Evolutionary conservation across 805 yeast genomes (phyloP).

Genomic region (Myxozyma neotropica): DNA sequence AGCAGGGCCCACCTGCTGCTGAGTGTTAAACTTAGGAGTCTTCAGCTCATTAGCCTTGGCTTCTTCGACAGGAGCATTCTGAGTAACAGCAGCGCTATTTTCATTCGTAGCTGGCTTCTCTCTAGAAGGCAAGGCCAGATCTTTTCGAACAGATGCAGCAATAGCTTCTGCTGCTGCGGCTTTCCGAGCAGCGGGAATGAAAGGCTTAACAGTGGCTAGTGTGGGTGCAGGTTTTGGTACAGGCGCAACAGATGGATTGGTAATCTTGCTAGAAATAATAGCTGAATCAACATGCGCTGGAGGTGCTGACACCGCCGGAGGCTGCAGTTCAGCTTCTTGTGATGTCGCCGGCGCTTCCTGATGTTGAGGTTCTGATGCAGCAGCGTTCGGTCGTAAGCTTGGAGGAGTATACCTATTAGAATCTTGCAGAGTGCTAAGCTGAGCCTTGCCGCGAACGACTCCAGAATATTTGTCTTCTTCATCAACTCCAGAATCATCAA

Average conservation of each 20-base stretch:
- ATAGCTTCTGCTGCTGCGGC: conserved; percentile 15
- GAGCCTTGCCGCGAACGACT: conserved; percentile 56
- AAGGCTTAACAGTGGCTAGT: background rate
- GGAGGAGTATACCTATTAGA: conserved; percentile 20
- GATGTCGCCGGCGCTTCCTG: background rate
- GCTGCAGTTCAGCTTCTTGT: conserved; percentile 1
- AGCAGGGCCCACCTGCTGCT: conserved; percentile 38
- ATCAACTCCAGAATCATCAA: conserved; percentile 85
- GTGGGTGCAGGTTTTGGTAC: conserved; percentile 5
- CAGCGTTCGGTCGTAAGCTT: conserved; percentile 17
- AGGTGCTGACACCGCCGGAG: background rate
- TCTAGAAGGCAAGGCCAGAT: background rate
- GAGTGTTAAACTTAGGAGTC: conserved; percentile 1
- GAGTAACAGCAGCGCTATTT: background rate
- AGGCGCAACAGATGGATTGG: background rate
- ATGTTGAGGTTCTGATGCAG: conserved; percentile 1
- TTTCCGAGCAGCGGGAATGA: background rate
- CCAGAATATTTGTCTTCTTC: conserved; percentile 97
- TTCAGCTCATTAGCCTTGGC: background rate
- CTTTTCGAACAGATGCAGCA: conserved; percentile 6
- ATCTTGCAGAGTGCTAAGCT: conserved; percentile 13
- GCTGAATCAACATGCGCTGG: conserved; percentile 32
- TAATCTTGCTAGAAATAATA: conserved; percentile 20
- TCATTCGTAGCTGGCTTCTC: background rate
- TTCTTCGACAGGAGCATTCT: background rate